Conservation (phyloP, 2,329 filamentous ascomycete genomes). For the Colletotrichum sp. region DNA sequence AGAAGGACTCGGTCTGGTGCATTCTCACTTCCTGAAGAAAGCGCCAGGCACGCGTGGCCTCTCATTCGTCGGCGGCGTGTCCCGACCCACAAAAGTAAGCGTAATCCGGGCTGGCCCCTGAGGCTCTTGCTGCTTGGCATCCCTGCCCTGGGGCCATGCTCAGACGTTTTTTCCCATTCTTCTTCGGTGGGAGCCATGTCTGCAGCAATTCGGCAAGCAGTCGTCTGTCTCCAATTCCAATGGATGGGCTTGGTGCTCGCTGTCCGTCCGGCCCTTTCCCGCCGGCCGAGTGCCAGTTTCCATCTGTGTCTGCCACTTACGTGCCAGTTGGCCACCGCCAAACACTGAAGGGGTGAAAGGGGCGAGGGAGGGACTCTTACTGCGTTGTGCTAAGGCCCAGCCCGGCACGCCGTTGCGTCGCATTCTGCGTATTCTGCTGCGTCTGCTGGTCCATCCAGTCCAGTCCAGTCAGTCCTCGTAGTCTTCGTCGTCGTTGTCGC, state of each 20-base stretch:
- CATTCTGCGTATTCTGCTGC: not conserved
- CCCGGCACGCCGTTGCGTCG: not conserved
- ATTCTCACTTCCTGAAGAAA: not conserved
- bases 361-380: not conserved
- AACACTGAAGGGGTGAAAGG: not conserved
- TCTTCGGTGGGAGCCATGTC: not conserved
- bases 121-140: slow-evolving; percentile 18
- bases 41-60: not conserved
- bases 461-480: not conserved
- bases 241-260: not conserved
- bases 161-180: not conserved
- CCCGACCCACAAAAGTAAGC: not conserved
- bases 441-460: not conserved
- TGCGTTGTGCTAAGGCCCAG: not conserved
- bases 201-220: not conserved
- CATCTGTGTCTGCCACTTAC: not conserved
- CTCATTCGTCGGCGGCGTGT: not conserved
- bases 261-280: not conserved
- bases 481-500: not conserved
- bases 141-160: slow-evolving; percentile 15
- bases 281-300: not conserved
- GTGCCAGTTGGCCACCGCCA: not conserved
- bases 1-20: not conserved
- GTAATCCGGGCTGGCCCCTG: slow-evolving; percentile 6
- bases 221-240: not conserved